Evolutionary conservation across 345 rosid genomes (phyloP), one percentile per base, ranked within the genome.

Genomic region (Linum trigynum): DNA sequence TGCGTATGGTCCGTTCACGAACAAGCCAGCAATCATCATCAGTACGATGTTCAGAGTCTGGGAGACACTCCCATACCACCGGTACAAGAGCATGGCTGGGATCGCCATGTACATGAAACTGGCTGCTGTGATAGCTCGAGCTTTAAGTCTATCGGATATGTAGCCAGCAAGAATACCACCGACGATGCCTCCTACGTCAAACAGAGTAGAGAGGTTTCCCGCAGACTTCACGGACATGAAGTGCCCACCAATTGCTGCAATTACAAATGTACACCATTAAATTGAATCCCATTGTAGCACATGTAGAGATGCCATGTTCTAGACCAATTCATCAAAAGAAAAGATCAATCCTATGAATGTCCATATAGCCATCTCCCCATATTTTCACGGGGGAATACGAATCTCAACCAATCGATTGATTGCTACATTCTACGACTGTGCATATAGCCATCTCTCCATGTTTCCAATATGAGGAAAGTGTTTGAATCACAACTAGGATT

Each of bases 161-260:
- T 86, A 85, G 41, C 99, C 99, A 0, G 99, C 99, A 71, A 90
- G 75, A 55, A 94, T 90, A 32, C 99, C 99, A 7, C 99, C 99
- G 12, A 94, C 64, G 39, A 90, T 95, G 5, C 99, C 99, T 77
- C 99, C 99, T 4, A 94, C 77, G 63, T 94, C 99, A 9, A 94
- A 94, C 71, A 90, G 43, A 32, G 99, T 94, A 37, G 99, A 94
- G 38, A 94, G 78, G 74, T 86, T 83, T 36, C 97, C 97, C 2
- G 97, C 92, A 17, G 92, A 71, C 65, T 70, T 85, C 23, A 79
- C 80, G 1, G 97, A 86, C 66, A 94, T 65, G 75, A 85, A 90
- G 72, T 86, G 78, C 7, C 99, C 99, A 32, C 83, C 89, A 2
- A 94, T 85, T 3, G 96, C 98, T 90, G 84, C 67, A 45, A 45